Percentiles rank a stretch among this genome's conserved stretches.
These are phyloP conservation scores for Leccinum imitatum DNA, from an alignment of 768 basidiomycete genomes.

Conservation along the genomic window DNA sequence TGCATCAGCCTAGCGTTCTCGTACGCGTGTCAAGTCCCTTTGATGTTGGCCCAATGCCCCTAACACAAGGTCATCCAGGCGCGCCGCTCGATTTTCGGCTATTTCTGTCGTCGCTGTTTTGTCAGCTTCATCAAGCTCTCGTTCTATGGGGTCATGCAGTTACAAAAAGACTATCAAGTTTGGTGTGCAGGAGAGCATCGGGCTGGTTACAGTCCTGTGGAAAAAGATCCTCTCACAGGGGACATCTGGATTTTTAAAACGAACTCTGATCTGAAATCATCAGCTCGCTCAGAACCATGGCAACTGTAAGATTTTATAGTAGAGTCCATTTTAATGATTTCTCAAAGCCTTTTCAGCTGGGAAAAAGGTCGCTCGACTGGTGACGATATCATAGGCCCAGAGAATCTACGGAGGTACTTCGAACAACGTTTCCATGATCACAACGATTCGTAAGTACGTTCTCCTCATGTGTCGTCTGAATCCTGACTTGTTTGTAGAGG, in stretches of 20 bases:
- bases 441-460: slow-evolving; percentile 68
- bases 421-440: slow-evolving; percentile 82
- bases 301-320: slow-evolving; percentile 45
- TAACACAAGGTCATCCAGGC: slow-evolving; percentile 39
- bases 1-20: slow-evolving; percentile 25
- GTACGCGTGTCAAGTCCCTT: slow-evolving; percentile 19
- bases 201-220: slow-evolving; percentile 48
- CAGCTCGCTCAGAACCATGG: slow-evolving; percentile 61
- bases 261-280: slow-evolving; percentile 60
- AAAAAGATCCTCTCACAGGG: slow-evolving; percentile 53
- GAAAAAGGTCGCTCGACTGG: slow-evolving; percentile 63
- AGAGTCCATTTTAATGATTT: not conserved
- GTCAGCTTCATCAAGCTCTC: slow-evolving; percentile 76
- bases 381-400: slow-evolving; percentile 67
- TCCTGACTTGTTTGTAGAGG: slow-evolving; percentile 44
- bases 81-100: slow-evolving; percentile 78
- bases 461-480: not conserved
- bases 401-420: slow-evolving; percentile 75
- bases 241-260: slow-evolving; percentile 59
- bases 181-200: slow-evolving; percentile 55
- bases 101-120: slow-evolving; percentile 75
- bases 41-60: slow-evolving; percentile 4
- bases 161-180: slow-evolving; percentile 63
- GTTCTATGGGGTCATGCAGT: slow-evolving; percentile 64
- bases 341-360: slow-evolving; percentile 46